These are phyloP conservation scores for Globisporangium nagaii DNA, from an alignment of 352 stramenopile genomes.

Conservation along the genomic window DNA sequence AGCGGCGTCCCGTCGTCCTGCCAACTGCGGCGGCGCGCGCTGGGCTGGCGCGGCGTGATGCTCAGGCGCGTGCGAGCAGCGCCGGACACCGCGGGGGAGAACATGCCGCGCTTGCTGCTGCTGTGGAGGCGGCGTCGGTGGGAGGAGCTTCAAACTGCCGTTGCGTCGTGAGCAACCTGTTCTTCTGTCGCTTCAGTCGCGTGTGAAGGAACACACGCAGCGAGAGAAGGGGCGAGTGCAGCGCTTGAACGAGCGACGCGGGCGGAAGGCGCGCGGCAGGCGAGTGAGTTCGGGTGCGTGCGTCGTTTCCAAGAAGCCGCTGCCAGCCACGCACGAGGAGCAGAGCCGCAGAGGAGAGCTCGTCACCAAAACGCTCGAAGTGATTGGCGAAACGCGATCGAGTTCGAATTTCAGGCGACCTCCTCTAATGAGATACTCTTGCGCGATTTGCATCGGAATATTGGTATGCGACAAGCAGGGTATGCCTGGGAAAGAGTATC, in stretches of 20 bases:
- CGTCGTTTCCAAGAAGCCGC: neutral
- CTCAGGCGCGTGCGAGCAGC: constrained; percentile 38
- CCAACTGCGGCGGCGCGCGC: constrained; percentile 23
- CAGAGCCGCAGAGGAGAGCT: neutral
- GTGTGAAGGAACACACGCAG: neutral
- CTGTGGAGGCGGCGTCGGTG: neutral
- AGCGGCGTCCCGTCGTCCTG: constrained; percentile 19
- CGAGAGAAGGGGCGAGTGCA: neutral
- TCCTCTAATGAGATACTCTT: no score
- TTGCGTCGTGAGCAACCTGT: neutral
- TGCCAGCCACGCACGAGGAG: neutral
- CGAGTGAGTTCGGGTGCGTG: neutral
- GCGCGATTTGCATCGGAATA: neutral
- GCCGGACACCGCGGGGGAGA: constrained; percentile 60
- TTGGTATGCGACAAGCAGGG: no score
- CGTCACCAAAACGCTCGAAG: neutral
- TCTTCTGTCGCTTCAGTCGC: neutral
- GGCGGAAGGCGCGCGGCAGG: neutral
- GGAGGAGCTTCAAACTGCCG: no score
- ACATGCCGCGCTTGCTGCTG: constrained; percentile 19
- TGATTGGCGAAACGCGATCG: neutral
- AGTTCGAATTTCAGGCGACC: neutral
- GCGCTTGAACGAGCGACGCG: neutral
- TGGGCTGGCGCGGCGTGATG: constrained; percentile 20
- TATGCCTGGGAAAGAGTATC: no score